Evolutionary conservation across 179 eudicot genomes (phyloP).

Genomic region (Amaranthus tricolor): DNA sequence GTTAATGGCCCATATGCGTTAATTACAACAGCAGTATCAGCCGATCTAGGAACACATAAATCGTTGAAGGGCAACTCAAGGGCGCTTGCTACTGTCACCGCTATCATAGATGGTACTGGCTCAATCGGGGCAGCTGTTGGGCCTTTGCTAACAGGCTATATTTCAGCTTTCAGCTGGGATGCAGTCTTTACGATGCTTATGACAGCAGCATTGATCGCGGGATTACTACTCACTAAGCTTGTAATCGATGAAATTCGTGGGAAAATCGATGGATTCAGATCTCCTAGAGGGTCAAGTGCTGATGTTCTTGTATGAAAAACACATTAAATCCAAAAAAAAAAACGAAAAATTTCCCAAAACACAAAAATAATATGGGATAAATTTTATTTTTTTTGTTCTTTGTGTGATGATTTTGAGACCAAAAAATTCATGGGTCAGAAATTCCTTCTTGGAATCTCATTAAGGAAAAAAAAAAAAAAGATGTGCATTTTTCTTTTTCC

Average conservation of each 20-base stretch:
- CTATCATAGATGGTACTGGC: slow-evolving; percentile 95
- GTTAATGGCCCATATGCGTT: slow-evolving; percentile 94
- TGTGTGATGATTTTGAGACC: slow-evolving; percentile 11
- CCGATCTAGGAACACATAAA: slow-evolving; percentile 87
- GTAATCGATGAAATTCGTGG: slow-evolving; percentile 66
- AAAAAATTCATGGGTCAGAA: not conserved
- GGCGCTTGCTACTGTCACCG: slow-evolving; percentile 90
- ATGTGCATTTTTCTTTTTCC: not conserved
- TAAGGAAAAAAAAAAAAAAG: not conserved
- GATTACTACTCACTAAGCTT: slow-evolving; percentile 69
- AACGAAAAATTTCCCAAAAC: not conserved
- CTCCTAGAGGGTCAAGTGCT: slow-evolving; percentile 30
- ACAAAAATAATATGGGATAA: not conserved
- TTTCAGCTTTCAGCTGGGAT: slow-evolving; percentile 73
- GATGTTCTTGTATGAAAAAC: slow-evolving; percentile 33
- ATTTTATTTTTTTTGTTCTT: slow-evolving; percentile 6
- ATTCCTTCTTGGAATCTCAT: not conserved
- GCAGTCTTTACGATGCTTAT: slow-evolving; percentile 86
- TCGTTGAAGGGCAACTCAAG: slow-evolving; percentile 68
- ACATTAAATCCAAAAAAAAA: not conserved
- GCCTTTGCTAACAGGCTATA: slow-evolving; percentile 76
- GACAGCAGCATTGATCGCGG: slow-evolving; percentile 79
- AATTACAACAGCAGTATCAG: slow-evolving; percentile 89
- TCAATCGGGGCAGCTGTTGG: slow-evolving; percentile 96
- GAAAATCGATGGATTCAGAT: slow-evolving; percentile 44